Evolutionary conservation across 441 rosid species (phyloP).

Genomic region (Populus tomentosa): DNA sequence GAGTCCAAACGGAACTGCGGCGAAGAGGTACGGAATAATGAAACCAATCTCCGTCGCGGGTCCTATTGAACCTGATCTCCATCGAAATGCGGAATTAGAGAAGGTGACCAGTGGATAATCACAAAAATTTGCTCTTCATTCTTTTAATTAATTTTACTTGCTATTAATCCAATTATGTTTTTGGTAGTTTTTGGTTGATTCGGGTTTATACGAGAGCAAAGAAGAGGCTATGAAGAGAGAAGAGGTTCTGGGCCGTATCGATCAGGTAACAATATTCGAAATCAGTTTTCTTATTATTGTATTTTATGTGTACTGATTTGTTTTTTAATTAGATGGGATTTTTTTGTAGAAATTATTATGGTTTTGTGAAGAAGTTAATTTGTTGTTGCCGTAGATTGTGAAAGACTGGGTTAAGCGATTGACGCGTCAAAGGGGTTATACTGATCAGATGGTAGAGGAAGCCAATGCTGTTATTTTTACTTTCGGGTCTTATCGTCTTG

Average conservation of each 20-base stretch:
- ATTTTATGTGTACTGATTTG: not conserved
- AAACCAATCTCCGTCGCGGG: conserved; percentile 48
- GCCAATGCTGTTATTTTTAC: conserved; percentile 69
- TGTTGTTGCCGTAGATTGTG: conserved; percentile 38
- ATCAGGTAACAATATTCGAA: conserved; percentile 33
- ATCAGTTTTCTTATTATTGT: not conserved
- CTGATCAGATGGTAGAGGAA: conserved; percentile 64
- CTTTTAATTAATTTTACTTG: conserved; percentile 1
- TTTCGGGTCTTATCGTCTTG: conserved; percentile 67
- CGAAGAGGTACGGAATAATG: conserved; percentile 42
- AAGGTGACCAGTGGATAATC: conserved; percentile 30
- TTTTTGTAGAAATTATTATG: not conserved
- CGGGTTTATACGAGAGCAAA: conserved; percentile 57
- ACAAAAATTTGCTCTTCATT: not conserved
- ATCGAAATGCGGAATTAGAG: conserved; percentile 44
- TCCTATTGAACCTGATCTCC: conserved; percentile 44
- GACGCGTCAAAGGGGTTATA: conserved; percentile 51
- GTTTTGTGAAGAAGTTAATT: not conserved
- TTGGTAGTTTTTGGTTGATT: conserved; percentile 43
- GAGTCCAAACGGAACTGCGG: conserved; percentile 20
- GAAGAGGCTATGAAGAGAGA: conserved; percentile 53
- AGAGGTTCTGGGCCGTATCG: conserved; percentile 44
- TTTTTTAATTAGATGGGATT: not conserved
- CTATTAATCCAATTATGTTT: not conserved
- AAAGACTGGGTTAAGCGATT: conserved; percentile 63